These are phyloP conservation scores for Effrenium voratum DNA, from an alignment of 73 alveolate genomes.

Conservation along the genomic window DNA sequence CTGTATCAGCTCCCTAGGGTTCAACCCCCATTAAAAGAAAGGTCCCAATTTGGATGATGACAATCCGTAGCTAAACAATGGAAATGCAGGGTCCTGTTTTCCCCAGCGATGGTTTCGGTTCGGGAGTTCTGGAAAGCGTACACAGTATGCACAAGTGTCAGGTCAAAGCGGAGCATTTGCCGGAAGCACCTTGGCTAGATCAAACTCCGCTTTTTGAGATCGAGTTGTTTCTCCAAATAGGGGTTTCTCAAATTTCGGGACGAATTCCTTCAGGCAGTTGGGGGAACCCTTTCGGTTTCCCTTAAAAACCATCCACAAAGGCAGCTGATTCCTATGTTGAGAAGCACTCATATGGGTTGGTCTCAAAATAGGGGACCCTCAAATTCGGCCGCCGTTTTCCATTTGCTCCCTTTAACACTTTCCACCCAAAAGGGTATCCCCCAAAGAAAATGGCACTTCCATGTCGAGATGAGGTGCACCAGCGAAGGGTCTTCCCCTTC, in stretches of 20 bases:
- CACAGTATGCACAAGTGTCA: not conserved
- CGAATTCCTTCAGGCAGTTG: no score
- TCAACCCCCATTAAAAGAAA: no score
- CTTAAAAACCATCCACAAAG: not conserved
- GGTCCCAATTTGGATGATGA: no score
- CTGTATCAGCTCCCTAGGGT: no score
- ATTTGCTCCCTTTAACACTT: no score
- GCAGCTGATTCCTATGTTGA: not conserved
- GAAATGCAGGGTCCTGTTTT: no score
- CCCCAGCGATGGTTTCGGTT: no score
- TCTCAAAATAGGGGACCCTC: not conserved
- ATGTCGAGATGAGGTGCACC: constrained; percentile 22
- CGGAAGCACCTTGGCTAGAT: not conserved
- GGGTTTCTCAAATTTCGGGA: no score
- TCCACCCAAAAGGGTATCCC: not conserved
- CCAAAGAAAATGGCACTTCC: not conserved
- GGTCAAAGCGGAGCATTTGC: constrained; percentile 55
- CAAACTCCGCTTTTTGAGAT: not conserved
- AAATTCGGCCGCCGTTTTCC: not conserved
- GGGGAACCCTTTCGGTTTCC: no score
- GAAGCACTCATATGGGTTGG: not conserved
- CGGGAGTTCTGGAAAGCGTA: no score
- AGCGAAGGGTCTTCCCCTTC: constrained; percentile 74
- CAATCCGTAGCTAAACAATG: no score
- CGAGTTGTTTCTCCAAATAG: not conserved